Conservation (phyloP, 1,284 basidiomycete genomes). For the Ustilago lituana region DNA sequence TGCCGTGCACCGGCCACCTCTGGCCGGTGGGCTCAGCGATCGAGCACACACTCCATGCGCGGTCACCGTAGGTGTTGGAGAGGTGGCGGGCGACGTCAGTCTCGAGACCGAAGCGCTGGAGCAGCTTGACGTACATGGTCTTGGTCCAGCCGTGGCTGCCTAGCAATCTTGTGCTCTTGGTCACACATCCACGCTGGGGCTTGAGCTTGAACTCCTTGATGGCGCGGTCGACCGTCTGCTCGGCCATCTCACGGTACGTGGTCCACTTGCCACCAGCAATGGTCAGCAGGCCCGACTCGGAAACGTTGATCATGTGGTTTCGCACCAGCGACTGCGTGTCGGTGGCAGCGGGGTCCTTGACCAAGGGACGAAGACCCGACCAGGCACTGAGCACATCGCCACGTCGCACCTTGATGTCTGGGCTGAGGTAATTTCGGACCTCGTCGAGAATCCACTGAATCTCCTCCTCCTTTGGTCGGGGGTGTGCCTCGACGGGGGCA, state of each 20-base stretch:
- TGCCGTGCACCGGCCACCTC: slow-evolving; percentile 86
- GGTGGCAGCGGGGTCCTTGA: slow-evolving; percentile 82
- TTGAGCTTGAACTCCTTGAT: slow-evolving; percentile 80
- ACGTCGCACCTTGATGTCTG: slow-evolving; percentile 91
- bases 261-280: slow-evolving; percentile 99
- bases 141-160: slow-evolving; percentile 94
- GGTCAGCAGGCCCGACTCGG: slow-evolving; percentile 83
- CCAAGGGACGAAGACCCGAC: slow-evolving; percentile 89
- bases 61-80: slow-evolving; percentile 92
- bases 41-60: slow-evolving; percentile 91
- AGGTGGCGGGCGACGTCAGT: slow-evolving; percentile 93
- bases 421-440: slow-evolving; percentile 84
- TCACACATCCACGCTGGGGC: slow-evolving; percentile 75
- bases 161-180: slow-evolving; percentile 82
- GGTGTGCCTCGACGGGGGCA: slow-evolving; percentile 79
- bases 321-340: slow-evolving; percentile 88
- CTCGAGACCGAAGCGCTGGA: slow-evolving; percentile 84
- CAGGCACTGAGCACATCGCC: slow-evolving; percentile 98
- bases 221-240: slow-evolving; percentile 91
- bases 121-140: slow-evolving; percentile 96
- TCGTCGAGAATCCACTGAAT: slow-evolving; percentile 97
- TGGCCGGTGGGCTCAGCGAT: slow-evolving; percentile 81
- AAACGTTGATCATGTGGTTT: slow-evolving; percentile 92
- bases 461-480: slow-evolving; percentile 88
- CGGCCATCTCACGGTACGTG: slow-evolving; percentile 91